Evolutionary conservation across 2,329 filamentous ascomycete genomes (phyloP).

Genomic region (Cladosporium sp.): DNA sequence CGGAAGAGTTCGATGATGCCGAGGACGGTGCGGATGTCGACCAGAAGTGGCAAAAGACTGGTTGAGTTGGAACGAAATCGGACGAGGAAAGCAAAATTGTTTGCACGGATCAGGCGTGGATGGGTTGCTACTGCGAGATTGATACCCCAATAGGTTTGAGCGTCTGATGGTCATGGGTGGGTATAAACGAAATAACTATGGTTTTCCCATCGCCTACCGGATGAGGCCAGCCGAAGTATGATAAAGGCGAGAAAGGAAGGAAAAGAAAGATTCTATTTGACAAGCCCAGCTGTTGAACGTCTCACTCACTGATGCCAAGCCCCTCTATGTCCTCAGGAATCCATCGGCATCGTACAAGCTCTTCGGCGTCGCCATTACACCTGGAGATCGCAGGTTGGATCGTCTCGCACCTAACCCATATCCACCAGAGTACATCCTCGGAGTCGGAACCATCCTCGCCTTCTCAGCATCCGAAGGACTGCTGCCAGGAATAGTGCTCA

Average conservation of each 20-base stretch:
- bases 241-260: not conserved
- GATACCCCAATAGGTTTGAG: constrained; percentile 3
- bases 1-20: constrained; percentile 47
- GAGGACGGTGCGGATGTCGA: constrained; percentile 39
- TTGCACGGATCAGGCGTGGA: not conserved
- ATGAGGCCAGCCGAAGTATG: too few species aligned
- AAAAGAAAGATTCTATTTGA: not conserved
- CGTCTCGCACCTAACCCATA: constrained; percentile 14
- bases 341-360: constrained; percentile 50
- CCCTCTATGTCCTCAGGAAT: constrained; percentile 33
- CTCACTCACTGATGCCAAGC: not conserved
- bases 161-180: not conserved
- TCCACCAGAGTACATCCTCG: constrained; percentile 7
- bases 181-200: not conserved
- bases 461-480: constrained; percentile 13
- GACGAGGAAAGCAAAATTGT: not conserved
- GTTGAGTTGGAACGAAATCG: constrained; percentile 31
- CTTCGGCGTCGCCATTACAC: constrained; percentile 40
- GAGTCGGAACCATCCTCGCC: not conserved
- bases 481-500: constrained; percentile 10
- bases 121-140: constrained; percentile 4
- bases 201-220: not conserved
- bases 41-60: constrained; percentile 56
- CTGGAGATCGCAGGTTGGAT: constrained; percentile 3
- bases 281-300: not conserved